Conservation (phyloP, 805 yeast species). For the Kazachstania bromeliacearum region DNA sequence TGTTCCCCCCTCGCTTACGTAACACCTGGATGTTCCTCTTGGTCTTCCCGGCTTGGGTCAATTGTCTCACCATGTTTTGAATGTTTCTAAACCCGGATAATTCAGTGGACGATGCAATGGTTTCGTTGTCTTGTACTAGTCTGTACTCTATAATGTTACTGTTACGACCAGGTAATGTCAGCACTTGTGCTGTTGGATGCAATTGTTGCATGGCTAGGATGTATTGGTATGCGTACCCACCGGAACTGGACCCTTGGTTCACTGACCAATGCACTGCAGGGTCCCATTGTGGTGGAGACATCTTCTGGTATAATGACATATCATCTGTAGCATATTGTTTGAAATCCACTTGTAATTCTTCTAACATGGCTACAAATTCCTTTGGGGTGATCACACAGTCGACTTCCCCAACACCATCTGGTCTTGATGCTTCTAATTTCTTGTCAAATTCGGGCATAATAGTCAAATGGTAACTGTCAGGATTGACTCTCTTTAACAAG, state of each 20-base stretch:
- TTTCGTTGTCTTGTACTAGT: slow-evolving; percentile 36
- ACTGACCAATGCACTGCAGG: slow-evolving; percentile 56
- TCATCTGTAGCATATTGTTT: slow-evolving; percentile 9
- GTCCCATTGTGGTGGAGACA: slow-evolving; percentile 23
- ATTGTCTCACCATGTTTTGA: slow-evolving; percentile 81
- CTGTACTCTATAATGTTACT: slow-evolving; percentile 65
- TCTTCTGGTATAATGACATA: slow-evolving; percentile 3
- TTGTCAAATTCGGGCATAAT: slow-evolving; percentile 98
- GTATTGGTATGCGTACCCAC: slow-evolving; percentile 78
- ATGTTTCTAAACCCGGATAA: slow-evolving; percentile 91
- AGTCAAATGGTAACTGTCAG: slow-evolving; percentile 62
- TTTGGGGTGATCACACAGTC: slow-evolving; percentile 92
- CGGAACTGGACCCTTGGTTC: slow-evolving; percentile 74
- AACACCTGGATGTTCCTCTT: slow-evolving; percentile 24
- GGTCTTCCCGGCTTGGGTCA: slow-evolving; percentile 30
- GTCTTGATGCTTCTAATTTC: slow-evolving; percentile 86
- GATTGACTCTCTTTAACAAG: slow-evolving; percentile 43
- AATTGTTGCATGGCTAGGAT: slow-evolving; percentile 33
- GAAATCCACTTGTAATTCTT: slow-evolving; percentile 40
- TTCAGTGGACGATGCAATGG: slow-evolving; percentile 50
- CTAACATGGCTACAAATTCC: slow-evolving; percentile 67
- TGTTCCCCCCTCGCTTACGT: slow-evolving; percentile 18
- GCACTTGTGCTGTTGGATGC: slow-evolving; percentile 22
- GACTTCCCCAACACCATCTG: slow-evolving; percentile 63
- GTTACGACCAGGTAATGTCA: slow-evolving; percentile 56